Evolutionary conservation across 768 basidiomycete species (phyloP).

Genomic region (Hericium rajendrae): DNA sequence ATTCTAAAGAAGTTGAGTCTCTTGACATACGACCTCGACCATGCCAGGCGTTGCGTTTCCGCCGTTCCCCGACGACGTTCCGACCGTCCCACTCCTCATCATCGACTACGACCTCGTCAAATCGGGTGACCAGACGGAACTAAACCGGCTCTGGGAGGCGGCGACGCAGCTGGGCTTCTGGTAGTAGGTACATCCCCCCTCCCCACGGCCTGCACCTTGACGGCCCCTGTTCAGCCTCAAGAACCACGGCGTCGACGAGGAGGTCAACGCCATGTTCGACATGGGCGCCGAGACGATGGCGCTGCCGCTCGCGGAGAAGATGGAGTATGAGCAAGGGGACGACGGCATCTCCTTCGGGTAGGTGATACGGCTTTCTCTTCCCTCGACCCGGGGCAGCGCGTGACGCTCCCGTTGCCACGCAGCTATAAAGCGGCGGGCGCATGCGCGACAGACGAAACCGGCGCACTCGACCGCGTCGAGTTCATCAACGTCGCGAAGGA

Average conservation of each 20-base stretch:
- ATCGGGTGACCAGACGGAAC: slow-evolving; percentile 26
- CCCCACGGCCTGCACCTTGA: neutral
- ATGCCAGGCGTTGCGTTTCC: slow-evolving; percentile 14
- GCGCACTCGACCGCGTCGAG: slow-evolving; percentile 21
- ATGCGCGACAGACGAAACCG: slow-evolving; percentile 22
- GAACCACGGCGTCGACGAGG: slow-evolving; percentile 30
- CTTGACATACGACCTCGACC: too few relatives aligned
- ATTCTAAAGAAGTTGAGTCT: too few relatives aligned
- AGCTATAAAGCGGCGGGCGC: slow-evolving; percentile 23
- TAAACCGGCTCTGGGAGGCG: slow-evolving; percentile 36
- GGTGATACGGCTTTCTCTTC: neutral
- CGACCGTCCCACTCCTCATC: slow-evolving; percentile 35
- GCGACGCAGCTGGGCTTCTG: slow-evolving; percentile 43
- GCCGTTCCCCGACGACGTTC: slow-evolving; percentile 35
- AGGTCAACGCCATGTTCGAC: slow-evolving; percentile 28
- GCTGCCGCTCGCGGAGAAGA: slow-evolving; percentile 30
- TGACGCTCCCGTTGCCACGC: neutral
- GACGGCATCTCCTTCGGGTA: slow-evolving; percentile 28
- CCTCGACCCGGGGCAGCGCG: neutral
- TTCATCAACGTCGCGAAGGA: slow-evolving; percentile 27
- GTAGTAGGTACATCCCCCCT: slow-evolving; percentile 30
- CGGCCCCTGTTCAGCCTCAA: slow-evolving; percentile 23
- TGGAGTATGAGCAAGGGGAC: slow-evolving; percentile 33
- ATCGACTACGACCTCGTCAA: slow-evolving; percentile 34
- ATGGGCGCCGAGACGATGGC: slow-evolving; percentile 29